Conservation (phyloP, 2,329 filamentous ascomycete species). For the Penicillium sp. region DNA sequence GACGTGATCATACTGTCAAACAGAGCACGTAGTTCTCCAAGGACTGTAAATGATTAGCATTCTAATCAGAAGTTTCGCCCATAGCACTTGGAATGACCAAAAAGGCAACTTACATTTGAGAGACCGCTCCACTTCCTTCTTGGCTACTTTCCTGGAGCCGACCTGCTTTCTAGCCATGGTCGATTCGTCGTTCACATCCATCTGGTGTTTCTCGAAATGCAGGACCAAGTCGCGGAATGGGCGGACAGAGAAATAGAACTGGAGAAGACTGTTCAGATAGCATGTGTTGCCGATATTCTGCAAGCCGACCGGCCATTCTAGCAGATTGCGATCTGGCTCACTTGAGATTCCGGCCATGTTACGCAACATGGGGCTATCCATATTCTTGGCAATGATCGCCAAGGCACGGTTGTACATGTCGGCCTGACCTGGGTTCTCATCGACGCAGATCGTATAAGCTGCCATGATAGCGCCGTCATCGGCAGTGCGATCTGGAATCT, state of each 20-base stretch:
- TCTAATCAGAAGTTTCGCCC: background rate
- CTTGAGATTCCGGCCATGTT: conserved; percentile 35
- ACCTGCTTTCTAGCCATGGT: conserved; percentile 69
- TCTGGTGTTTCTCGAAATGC: conserved; percentile 69
- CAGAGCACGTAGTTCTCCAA: conserved; percentile 69
- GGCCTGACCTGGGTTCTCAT: conserved; percentile 49
- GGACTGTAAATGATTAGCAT: conserved; percentile 55
- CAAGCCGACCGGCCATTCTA: conserved; percentile 77
- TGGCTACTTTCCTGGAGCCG: conserved; percentile 68
- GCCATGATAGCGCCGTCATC: conserved; percentile 54
- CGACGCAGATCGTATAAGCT: conserved; percentile 50
- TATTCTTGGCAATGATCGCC: conserved; percentile 49
- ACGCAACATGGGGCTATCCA: conserved; percentile 41
- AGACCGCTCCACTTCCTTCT: conserved; percentile 60
- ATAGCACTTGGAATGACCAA: background rate
- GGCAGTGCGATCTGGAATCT: conserved; percentile 55
- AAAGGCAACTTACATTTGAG: conserved; percentile 68
- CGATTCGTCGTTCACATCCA: conserved; percentile 64
- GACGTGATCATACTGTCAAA: conserved; percentile 72
- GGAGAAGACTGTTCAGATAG: conserved; percentile 93
- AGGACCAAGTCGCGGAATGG: conserved; percentile 79
- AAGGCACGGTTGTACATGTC: conserved; percentile 52
- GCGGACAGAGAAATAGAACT: conserved; percentile 89
- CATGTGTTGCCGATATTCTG: conserved; percentile 97
- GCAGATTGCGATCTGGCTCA: conserved; percentile 37